These are phyloP conservation scores for Cystobasidiaceae sp. DNA, from an alignment of 1,284 basidiomycete species.

Conservation along the genomic window DNA sequence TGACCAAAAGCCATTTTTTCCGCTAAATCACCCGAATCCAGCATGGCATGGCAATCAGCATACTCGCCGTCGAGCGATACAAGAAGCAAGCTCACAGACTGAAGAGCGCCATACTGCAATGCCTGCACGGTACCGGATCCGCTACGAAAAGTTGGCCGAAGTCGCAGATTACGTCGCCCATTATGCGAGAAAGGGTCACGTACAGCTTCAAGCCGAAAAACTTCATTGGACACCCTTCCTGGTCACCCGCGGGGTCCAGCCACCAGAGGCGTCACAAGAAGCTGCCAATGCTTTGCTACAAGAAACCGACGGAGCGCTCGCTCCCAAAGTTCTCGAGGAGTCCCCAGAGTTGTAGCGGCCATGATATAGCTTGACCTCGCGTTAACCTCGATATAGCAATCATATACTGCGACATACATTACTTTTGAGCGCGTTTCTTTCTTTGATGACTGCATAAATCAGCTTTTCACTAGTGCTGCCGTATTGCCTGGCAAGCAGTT, in stretches of 20 bases:
- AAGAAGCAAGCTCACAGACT: not conserved
- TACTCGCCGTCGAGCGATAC: conserved; percentile 1
- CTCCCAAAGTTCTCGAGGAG: too few species aligned
- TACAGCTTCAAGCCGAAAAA: conserved; percentile 73
- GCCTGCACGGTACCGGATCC: conserved; percentile 71
- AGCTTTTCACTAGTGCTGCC: too few species aligned
- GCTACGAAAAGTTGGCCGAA: conserved; percentile 60
- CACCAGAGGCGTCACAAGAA: conserved; percentile 11
- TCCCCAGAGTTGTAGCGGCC: too few species aligned
- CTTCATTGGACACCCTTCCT: conserved; percentile 95
- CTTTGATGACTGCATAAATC: too few species aligned
- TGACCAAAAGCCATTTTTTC: not conserved
- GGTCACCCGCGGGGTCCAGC: conserved; percentile 53
- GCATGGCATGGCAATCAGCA: conserved; percentile 28
- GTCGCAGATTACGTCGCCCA: conserved; percentile 63
- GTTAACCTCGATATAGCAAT: too few species aligned
- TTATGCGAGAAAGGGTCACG: conserved; percentile 75
- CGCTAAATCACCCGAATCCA: conserved; percentile 5
- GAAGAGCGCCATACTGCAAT: conserved; percentile 46
- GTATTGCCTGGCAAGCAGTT: too few species aligned
- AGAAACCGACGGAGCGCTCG: conserved; percentile 1
- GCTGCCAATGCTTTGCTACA: not conserved
- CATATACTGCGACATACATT: too few species aligned
- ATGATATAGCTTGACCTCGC: too few species aligned
- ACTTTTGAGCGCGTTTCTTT: too few species aligned